Base-by-base conservation (phyloP, 1,139 yeast genomes). In the Yamadazyma kanchanaburiensis region DNA sequence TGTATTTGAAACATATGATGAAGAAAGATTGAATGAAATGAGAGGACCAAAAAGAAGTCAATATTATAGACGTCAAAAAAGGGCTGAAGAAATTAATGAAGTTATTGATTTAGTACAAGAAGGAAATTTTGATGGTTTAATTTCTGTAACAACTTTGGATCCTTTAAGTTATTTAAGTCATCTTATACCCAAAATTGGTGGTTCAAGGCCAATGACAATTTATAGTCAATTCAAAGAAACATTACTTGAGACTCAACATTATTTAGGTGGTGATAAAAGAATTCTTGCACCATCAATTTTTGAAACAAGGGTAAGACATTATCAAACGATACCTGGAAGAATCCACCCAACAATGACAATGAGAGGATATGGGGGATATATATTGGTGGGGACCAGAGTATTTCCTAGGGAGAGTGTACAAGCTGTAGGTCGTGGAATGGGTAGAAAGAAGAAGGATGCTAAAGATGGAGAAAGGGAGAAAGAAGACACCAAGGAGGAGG, bases 321-420 rank as follows among this genome's bases (percentile, higher is more conserved):
- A 83, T 52, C 99, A 91, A 58, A 88, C 96, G 4, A 76, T 91
- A 17, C 88, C 95, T 9, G 98, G 98, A 6, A 78, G 95, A 52
- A 67, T 91, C 53, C 98, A 94, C 55, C 99, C 99, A 0, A 58
- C 80, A 37, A 94, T 91, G 99, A 85, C 96, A 1, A 80, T 83
- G 72, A 73, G 87, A 50, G 89, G 95, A 3, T 91, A 82, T 34
- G 97, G 97, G 30, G 99, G 99, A 0, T 91, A 79, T 52, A 55
- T 91, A 2, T 63, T 89, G 42, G 74, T 80, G 68, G 95, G 94
- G 5, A 76, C 86, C 10, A 68, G 84, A 31, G 97, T 91, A 0
- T 62, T 80, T 31, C 96, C 96, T 0, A 68, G 74, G 26, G 80
- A 74, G 22, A 65, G 53, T 13, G 67, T 74, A 23, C 64, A 67